A percentile compares a stretch with the other conserved stretches of the same genome.
Evolutionary conservation across 1,139 yeast species (phyloP).

Genomic region (Protomyces macrosporus): DNA sequence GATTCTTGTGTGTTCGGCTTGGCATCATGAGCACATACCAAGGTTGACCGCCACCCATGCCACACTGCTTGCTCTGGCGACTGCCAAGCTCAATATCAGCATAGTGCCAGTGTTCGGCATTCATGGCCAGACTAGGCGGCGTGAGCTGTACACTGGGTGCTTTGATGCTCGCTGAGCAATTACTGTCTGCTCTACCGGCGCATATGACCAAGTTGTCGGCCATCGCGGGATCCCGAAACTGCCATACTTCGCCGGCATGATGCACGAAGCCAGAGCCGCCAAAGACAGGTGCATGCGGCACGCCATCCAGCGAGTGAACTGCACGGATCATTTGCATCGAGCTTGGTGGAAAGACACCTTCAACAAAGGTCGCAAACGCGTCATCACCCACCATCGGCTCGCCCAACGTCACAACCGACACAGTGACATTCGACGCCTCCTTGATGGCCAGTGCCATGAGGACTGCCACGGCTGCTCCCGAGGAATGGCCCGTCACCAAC

Average conservation of each 20-base stretch:
- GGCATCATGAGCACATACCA: constrained; percentile 8
- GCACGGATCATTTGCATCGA: constrained; percentile 9
- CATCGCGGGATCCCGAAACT: constrained; percentile 3
- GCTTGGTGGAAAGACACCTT: not conserved
- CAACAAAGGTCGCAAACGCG: constrained; percentile 3
- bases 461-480: constrained; percentile 16
- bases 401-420: constrained; percentile 14
- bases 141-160: not conserved
- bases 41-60: constrained; percentile 11
- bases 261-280: constrained; percentile 8
- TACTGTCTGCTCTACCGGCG: constrained; percentile 2
- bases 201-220: constrained; percentile 14
- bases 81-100: constrained; percentile 15
- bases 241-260: constrained; percentile 22
- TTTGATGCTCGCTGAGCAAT: not conserved
- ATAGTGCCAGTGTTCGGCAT: constrained; percentile 14
- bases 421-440: not conserved
- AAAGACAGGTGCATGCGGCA: not conserved
- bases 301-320: constrained; percentile 13
- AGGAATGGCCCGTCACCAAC: constrained; percentile 14
- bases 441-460: constrained; percentile 16
- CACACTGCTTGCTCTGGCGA: constrained; percentile 11
- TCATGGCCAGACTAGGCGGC: constrained; percentile 11
- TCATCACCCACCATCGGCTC: constrained; percentile 2
- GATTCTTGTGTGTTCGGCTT: not conserved